Evolutionary conservation across 345 rosid species (phyloP).

Genomic region (Ceriops tagal): DNA sequence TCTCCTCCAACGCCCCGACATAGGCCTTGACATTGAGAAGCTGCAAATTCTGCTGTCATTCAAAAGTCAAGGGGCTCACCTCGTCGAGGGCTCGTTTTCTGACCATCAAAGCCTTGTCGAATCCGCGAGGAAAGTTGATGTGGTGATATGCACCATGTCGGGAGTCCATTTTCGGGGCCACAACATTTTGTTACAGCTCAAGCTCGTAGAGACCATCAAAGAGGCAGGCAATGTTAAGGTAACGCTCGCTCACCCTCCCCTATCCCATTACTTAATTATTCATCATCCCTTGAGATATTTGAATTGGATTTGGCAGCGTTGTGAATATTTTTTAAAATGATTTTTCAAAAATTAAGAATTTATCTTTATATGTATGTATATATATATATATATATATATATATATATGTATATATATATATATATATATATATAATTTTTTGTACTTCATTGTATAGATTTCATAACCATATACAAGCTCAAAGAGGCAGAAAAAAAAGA

Average conservation of each 20-base stretch:
- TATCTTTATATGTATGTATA: no score
- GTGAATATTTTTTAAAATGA: no score
- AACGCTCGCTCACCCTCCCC: background rate
- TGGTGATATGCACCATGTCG: conserved; percentile 59
- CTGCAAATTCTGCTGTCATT: conserved; percentile 45
- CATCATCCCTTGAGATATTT: no score
- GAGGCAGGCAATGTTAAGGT: conserved; percentile 68
- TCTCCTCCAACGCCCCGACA: conserved; percentile 51
- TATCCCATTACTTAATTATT: no score
- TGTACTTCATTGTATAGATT: no score
- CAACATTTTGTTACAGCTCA: conserved; percentile 51
- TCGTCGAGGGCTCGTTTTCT: conserved; percentile 45
- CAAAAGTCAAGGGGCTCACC: conserved; percentile 52
- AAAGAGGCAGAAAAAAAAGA: no score
- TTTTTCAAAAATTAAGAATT: no score
- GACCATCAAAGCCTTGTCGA: conserved; percentile 45
- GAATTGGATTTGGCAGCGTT: no score
- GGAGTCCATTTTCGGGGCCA: conserved; percentile 57
- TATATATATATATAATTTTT: no score
- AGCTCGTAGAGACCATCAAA: conserved; percentile 60
- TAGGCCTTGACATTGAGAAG: conserved; percentile 65
- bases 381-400: no score
- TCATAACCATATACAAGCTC: no score
- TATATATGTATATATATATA: no score
- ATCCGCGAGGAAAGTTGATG: conserved; percentile 52